phyloP scores from a whole-genome alignment of 163 green algal species.

The Chloromonas sp. region DNA sequence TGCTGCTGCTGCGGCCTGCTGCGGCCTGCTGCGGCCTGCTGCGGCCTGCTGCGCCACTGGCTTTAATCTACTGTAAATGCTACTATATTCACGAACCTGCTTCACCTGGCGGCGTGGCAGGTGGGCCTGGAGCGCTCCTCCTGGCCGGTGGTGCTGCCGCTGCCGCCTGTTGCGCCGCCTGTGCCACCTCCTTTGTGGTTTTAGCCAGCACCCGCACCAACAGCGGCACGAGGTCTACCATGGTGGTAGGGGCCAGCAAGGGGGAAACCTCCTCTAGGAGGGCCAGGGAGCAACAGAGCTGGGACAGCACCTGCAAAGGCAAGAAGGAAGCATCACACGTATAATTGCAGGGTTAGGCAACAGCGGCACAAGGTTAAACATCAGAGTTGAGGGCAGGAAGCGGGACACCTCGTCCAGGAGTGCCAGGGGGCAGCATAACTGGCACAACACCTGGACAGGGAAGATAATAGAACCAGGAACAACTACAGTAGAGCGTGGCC shows the following conservation, averaged over 20 bases:
- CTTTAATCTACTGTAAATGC: too few relatives aligned
- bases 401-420: background rate
- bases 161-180: background rate
- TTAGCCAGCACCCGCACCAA: background rate
- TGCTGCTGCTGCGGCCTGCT: too few relatives aligned
- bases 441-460: background rate
- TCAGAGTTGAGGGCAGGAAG: background rate
- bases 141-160: background rate
- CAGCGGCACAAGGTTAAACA: background rate
- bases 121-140: background rate
- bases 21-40: too few relatives aligned
- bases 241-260: background rate
- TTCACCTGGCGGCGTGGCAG: background rate
- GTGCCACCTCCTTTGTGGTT: background rate
- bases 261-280: background rate
- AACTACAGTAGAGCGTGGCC: too few relatives aligned
- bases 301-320: background rate
- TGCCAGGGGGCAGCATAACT: background rate
- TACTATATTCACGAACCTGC: too few relatives aligned
- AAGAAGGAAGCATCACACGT: background rate
- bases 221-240: background rate
- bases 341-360: too few relatives aligned
- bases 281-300: constrained; percentile 4
- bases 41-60: too few relatives aligned
- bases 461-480: too few relatives aligned